These are phyloP conservation scores for Metschnikowia bowlesiae DNA, from an alignment of 805 yeast species.

Conservation along the genomic window DNA sequence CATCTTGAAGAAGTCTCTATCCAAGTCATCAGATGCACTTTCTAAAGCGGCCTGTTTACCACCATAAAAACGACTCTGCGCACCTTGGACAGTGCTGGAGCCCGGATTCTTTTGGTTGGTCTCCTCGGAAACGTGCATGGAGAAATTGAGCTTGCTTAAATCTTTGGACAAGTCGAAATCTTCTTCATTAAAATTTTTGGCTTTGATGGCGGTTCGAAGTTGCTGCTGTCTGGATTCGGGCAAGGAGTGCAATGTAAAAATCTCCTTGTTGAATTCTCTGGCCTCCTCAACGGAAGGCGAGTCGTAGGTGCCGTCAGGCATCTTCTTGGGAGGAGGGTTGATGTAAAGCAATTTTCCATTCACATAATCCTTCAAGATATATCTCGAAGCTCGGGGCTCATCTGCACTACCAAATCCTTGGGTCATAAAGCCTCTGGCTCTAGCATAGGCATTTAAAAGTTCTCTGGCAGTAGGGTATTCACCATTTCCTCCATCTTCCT, in stretches of 20 bases:
- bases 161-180: constrained; percentile 65
- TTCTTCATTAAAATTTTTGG: constrained; percentile 47
- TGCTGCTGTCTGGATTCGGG: constrained; percentile 75
- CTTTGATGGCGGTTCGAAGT: constrained; percentile 57
- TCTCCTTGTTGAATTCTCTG: constrained; percentile 63
- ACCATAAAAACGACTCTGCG: constrained; percentile 60
- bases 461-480: constrained; percentile 80
- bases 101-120: constrained; percentile 21
- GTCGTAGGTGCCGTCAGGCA: constrained; percentile 57
- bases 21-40: constrained; percentile 78
- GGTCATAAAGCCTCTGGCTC: constrained; percentile 96
- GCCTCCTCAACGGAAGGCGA: constrained; percentile 39
- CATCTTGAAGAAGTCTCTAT: constrained; percentile 79
- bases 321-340: constrained; percentile 76
- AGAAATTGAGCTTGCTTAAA: constrained; percentile 68
- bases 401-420: constrained; percentile 98
- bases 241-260: constrained; percentile 60
- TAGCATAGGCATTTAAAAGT: constrained; percentile 83
- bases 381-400: constrained; percentile 90
- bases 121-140: constrained; percentile 59
- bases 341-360: constrained; percentile 82
- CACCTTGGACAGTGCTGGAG: constrained; percentile 19
- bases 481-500: constrained; percentile 87
- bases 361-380: constrained; percentile 89
- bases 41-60: constrained; percentile 78